Base-by-base conservation (phyloP, 495 filamentous ascomycete genomes). In the Evernia prunastri region DNA sequence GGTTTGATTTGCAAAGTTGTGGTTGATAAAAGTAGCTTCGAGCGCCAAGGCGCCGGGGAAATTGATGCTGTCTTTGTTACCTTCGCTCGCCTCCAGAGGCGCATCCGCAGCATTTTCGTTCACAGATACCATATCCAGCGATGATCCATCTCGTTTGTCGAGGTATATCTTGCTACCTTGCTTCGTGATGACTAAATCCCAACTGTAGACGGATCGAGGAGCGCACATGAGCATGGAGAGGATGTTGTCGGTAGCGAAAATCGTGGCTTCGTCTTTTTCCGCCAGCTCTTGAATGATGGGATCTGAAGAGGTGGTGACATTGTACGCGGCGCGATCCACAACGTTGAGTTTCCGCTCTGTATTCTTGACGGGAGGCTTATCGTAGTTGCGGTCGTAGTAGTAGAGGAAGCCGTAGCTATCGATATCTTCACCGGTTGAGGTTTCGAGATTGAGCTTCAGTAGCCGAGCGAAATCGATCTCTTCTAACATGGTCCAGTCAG, bases 191-290 rank as follows among this genome's bases (percentile, higher is more conserved):
- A 98, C 88, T 64, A 98, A 86, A 76, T 98, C 94, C 94, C 94
- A 98, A 17, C 92, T 90, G 82, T 97, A 96, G 56, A 98, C 89
- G 43, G 89, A 94, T 61, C 94, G 87, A 45, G 95, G 89, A 25
- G 94, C 86, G 76, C 95, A 97, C 94, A 98, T 98, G 69, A 98
- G 87, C 93, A 97, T 97, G 61, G 92, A 96, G 59, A 98, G 84
- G 70, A 97, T 92, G 75, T 87, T 95, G 74, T 97, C 90, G 15
- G 93, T 96, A 63, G 95, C 92, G 73, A 98, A 98, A 69, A 98
- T 91, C 66, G 91, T 96, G 20, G 93, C 94, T 75, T 96, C 91
- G 72, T 96, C 87, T 83, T 95, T 96, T 68, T 97, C 94, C 58
- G 94, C 89, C 8, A 97, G 84, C 68, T 97, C 92, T 79, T 97